Base-by-base conservation (phyloP, 2,329 filamentous ascomycete species). In the Alternaria arborescens region DNA sequence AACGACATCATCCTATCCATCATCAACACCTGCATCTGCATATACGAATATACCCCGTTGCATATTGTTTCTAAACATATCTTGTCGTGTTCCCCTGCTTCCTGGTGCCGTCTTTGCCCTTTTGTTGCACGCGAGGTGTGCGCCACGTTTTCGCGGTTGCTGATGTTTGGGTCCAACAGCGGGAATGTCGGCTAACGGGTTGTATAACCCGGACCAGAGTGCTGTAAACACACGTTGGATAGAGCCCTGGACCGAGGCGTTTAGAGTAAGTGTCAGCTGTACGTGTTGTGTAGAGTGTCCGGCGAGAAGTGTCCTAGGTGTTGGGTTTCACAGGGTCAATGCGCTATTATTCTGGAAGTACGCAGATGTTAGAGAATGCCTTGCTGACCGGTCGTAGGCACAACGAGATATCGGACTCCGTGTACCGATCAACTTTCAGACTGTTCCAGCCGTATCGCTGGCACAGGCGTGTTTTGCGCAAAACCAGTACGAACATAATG, bases 361-460 rank as follows among this genome's bases (percentile, higher is more conserved):
- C 36, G 24, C 12, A 30, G 24, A 36, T 5, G 24, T 12, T 20
- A 36, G 18, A 30, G 6, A 22, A 30, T 28, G 24, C 20, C 24
- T n/a, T 28, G 36, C 67, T 72, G 51, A 72, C 62, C 10, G 24
- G 28, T 30, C 44, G 38, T 67, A 88, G 88, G 86, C 87, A 44
- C 85, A 89, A 74, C 80, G 88, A 74, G 88, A 91, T 79, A 79
- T 89, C 41, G 82, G 84, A 22, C 77, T 86, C 11, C 80, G 82
- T 56, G 80, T 90, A 7, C 88, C 88, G 3, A 84, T 91, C 68
- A 89, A 90, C 69, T 89, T 82, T 72, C 83, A 88, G 40, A 87
- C 85, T 4, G 76, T 80, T 16, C 85, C 88, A 10, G 85, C 83
- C 1, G 81, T 89, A 2, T 85, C 84, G 10, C 69, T 90, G 38